phyloP scores from a whole-genome alignment of 441 rosid species.

The Jatropha multifida region DNA sequence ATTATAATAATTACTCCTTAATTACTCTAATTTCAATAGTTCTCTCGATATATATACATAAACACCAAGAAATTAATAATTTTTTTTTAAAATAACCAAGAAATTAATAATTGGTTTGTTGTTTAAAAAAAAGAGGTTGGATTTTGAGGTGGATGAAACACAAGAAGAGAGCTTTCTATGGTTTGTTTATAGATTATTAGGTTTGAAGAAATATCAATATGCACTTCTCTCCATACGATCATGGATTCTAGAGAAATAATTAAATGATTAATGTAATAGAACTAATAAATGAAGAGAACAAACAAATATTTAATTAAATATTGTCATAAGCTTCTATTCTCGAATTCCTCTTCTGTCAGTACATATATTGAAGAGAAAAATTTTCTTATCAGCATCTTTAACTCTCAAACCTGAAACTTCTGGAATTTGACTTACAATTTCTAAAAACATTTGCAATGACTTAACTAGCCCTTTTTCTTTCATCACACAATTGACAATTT shows the following conservation, averaged over 20 bases:
- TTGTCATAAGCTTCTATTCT: conserved; percentile 40
- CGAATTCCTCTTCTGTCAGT: conserved; percentile 25
- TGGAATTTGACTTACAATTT: conserved; percentile 26
- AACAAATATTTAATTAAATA: neutral
- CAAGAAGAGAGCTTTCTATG: conserved; percentile 19
- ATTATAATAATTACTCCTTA: too few relatives aligned
- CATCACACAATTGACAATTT: too few relatives aligned
- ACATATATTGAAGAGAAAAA: neutral
- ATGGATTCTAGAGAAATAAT: conserved; percentile 17
- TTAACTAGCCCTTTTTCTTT: neutral
- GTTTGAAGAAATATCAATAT: conserved; percentile 39
- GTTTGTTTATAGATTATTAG: conserved; percentile 13
- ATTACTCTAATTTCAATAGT: too few relatives aligned
- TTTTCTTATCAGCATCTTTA: conserved; percentile 28
- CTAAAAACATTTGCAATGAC: neutral
- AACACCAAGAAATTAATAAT: too few relatives aligned
- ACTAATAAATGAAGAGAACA: conserved; percentile 2
- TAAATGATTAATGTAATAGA: conserved; percentile 12
- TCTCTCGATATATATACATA: too few relatives aligned
- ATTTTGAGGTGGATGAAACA: conserved; percentile 32
- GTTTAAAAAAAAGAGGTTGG: neutral
- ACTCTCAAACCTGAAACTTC: conserved; percentile 21
- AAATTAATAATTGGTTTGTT: too few relatives aligned
- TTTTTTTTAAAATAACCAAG: too few relatives aligned
- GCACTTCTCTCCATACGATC: conserved; percentile 49